These are phyloP conservation scores for Meyerozyma sp. DNA, from an alignment of 1,139 yeast species.

Conservation along the genomic window DNA sequence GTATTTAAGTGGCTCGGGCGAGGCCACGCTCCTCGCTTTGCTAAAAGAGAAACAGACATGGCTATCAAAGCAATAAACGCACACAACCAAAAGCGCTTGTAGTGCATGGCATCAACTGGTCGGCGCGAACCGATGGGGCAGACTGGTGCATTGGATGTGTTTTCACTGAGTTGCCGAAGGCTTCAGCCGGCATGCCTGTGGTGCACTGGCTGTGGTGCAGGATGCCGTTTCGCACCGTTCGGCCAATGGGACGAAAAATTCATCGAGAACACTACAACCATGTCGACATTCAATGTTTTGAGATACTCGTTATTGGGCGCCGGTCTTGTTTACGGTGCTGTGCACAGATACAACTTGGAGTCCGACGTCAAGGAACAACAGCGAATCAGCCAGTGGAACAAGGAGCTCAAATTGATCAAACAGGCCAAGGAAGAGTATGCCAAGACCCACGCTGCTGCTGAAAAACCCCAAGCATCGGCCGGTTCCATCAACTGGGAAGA, in stretches of 20 bases:
- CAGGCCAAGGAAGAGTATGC: conserved; percentile 89
- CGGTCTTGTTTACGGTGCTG: conserved; percentile 86
- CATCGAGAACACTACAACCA: conserved; percentile 5
- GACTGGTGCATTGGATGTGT: neutral
- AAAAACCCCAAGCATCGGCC: conserved; percentile 28
- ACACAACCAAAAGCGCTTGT: neutral
- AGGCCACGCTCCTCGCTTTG: neutral
- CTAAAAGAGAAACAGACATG: neutral
- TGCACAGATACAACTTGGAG: conserved; percentile 71
- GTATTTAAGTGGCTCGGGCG: neutral
- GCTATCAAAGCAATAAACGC: neutral
- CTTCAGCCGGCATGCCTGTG: too few species aligned
- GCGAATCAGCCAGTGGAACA: conserved; percentile 55
- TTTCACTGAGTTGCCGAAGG: neutral
- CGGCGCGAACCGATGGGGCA: neutral
- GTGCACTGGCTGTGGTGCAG: neutral
- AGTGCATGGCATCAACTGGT: neutral
- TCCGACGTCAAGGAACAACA: conserved; percentile 53
- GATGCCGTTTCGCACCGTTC: neutral
- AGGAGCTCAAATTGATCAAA: conserved; percentile 70
- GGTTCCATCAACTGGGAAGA: conserved; percentile 75
- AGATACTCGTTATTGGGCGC: conserved; percentile 91
- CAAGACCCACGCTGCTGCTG: conserved; percentile 44
- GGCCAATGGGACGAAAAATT: conserved; percentile 7
- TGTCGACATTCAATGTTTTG: conserved; percentile 58